Conservation (phyloP, 2,329 filamentous ascomycete genomes). For the Diaporthe ilicicola region DNA sequence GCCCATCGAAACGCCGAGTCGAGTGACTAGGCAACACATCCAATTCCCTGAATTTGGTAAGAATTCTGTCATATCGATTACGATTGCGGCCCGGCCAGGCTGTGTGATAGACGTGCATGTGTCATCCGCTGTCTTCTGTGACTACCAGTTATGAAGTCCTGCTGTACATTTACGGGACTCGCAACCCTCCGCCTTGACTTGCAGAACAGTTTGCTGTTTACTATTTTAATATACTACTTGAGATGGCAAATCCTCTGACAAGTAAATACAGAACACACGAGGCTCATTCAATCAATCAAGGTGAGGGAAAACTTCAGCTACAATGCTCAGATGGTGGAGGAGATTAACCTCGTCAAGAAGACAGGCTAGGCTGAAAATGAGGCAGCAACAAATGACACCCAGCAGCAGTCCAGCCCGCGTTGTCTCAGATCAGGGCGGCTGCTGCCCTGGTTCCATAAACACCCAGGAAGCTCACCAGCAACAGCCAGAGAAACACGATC, state of each 20-base stretch:
- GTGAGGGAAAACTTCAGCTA: neutral
- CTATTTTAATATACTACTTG: neutral
- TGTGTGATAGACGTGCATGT: neutral
- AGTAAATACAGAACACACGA: neutral
- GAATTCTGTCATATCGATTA: neutral
- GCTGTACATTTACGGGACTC: neutral
- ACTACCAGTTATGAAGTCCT: neutral
- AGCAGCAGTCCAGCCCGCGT: neutral
- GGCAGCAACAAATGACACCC: slow-evolving; percentile 2
- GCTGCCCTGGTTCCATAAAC: neutral
- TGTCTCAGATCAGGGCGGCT: neutral
- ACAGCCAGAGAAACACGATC: neutral
- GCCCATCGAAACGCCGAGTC: slow-evolving; percentile 14
- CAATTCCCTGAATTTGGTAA: neutral
- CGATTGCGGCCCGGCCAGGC: neutral
- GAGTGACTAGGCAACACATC: slow-evolving; percentile 14
- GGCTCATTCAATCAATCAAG: neutral
- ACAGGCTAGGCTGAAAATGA: neutral
- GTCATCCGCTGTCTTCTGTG: neutral
- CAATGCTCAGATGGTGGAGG: slow-evolving; percentile 1
- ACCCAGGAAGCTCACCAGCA: neutral
- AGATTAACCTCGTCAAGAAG: neutral
- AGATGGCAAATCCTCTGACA: neutral
- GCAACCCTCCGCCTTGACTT: neutral
- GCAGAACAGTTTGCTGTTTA: neutral